Base-by-base conservation (phyloP, 805 yeast species). In the Debaryomyces hansenii region DNA sequence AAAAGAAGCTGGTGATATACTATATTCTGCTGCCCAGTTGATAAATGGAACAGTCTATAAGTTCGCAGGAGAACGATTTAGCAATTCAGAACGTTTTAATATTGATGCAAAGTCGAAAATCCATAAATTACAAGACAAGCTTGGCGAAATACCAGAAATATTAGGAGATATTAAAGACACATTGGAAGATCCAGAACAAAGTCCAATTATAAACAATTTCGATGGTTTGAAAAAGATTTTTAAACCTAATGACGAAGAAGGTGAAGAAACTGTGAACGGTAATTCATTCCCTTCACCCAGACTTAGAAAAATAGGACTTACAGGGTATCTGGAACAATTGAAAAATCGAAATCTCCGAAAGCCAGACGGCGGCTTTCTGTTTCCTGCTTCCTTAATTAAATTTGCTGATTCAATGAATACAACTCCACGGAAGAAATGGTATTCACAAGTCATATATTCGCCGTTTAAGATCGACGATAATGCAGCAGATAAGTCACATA, bases 351-450 rank as follows among this genome's bases (percentile, higher is more conserved):
- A 5, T 4, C 27, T 24, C 18, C 28, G 35, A 28, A n/a, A 28
- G 20, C 36, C 42, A 3, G 49, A 48, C 12, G 59, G 54, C 8
- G 54, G 50, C 1, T 40, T 56, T 12, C 36, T 52, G 8, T 37
- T 60, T 10, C 67, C 66, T 9, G 49, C 58, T 21, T 58, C 65
- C 6, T 45, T 55, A 24, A 38, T 59, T 10, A 49, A 52, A 16
- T 36, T 51, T n/a, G 48, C 51, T 8, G 59, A 55, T 21, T 35
- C 41, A 2, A 7, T 14, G 14, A 20, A 47, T 3, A 21, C 34
- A 8, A 32, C 55, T 9, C 64, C 64, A 20, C 50, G 66, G 40
- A 49, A 39, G 8, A 46, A 46, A 21, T 28, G 16, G 5, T 60
- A 52, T 40, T 44, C 59, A 18, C 68, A 60, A 41, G 51, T 60